Evolutionary conservation across 345 rosid species (phyloP), one percentile per base, ranked within the genome.

Genomic region (Rhizophora apiculata): DNA sequence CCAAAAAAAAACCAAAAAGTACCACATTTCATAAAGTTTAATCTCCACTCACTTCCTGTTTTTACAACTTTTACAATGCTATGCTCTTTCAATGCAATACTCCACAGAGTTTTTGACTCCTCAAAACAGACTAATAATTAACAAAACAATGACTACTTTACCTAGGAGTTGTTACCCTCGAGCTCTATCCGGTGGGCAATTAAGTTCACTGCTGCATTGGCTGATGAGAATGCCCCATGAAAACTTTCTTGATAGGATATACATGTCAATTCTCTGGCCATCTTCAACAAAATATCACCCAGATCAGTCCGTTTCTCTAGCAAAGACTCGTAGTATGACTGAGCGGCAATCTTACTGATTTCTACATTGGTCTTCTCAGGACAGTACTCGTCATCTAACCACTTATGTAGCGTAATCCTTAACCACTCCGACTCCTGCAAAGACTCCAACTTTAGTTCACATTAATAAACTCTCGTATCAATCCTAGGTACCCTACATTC

Each of bases 311-410:
- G 77, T 72, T 85, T 82, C 79, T 78, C 82, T 22, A 86, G 46
- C 82, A 91, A 74, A 21, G 92, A 91, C 53, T 60, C 37, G 70
- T 84, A 79, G 71, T 76, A 83, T 0, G 94, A 83, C 39, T 53
- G 68, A 0, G 97, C 89, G 64, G 97, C 96, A 67, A 91, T 89
- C 60, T 84, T 32, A 70, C 94, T 91, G 78, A 93, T 89, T 72
- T 85, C 85, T 8, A 84, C 84, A 74, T 91, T 93, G n/a, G 94
- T 93, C 67, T 87, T 86, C 84, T 91, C 98, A 13, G 97, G 98
- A 71, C 96, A 93, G 78, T 89, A 93, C 76, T 93, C 98, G 75
- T 90, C 98, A 68, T 93, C 96, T 68, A 93, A 76, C 98, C 97
- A 93, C 76, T 89, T 91, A 63, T 88, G 98, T 43, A 91, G 78